Conservation (phyloP, 805 yeast genomes). For the Barnettozyma salicaria region DNA sequence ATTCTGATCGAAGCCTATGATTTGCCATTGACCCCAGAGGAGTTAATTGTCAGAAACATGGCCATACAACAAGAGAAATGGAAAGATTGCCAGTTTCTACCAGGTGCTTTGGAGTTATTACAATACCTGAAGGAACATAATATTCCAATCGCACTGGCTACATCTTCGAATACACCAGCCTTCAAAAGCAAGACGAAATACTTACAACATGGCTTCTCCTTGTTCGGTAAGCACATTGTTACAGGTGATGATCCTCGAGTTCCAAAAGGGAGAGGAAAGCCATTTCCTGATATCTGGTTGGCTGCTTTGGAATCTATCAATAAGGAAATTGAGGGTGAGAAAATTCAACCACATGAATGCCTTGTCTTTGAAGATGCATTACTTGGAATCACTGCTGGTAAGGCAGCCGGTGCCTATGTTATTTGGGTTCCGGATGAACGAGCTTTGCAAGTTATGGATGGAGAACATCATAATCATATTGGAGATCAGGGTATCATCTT, state of each 20-base stretch:
- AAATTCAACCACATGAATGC: conserved; percentile 69
- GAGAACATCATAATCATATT: conserved; percentile 44
- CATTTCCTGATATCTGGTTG: conserved; percentile 89
- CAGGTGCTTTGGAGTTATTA: conserved; percentile 78
- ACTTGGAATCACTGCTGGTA: conserved; percentile 85
- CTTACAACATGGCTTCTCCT: conserved; percentile 52
- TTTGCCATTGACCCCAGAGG: conserved; percentile 62
- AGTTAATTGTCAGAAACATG: conserved; percentile 47
- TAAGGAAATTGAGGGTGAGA: conserved; percentile 37
- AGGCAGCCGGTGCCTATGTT: conserved; percentile 77
- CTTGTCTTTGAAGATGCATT: conserved; percentile 93
- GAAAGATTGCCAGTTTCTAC: conserved; percentile 61
- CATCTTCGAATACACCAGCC: conserved; percentile 65
- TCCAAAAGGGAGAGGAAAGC: conserved; percentile 85
- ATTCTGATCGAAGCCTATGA: conserved; percentile 62
- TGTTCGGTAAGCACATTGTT: conserved; percentile 62
- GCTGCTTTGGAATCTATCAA: conserved; percentile 72
- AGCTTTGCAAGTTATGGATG: conserved; percentile 50
- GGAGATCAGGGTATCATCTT: conserved; percentile 56
- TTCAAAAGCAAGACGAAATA: conserved; percentile 70
- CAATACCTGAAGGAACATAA: conserved; percentile 41
- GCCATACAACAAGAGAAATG: conserved; percentile 49
- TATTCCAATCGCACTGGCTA: conserved; percentile 85
- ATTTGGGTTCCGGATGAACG: conserved; percentile 90
- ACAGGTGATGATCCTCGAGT: conserved; percentile 88